phyloP scores from a whole-genome alignment of 208 protist species.

The Crithidia brevicula region DNA sequence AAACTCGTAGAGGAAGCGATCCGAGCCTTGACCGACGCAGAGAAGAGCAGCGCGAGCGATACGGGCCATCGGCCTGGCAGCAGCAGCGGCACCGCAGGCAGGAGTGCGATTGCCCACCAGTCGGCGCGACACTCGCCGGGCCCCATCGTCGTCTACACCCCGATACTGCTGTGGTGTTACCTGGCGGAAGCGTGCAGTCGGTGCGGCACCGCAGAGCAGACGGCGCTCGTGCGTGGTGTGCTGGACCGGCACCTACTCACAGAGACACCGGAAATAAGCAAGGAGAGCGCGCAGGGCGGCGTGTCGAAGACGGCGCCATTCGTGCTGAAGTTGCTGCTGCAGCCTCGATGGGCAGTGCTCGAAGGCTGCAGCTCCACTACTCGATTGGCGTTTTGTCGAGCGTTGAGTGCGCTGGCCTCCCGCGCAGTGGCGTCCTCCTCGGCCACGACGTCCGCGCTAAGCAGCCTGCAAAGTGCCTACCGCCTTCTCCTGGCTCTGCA shows the following conservation, averaged over 20 bases:
- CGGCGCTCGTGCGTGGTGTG: slow-evolving; percentile 13
- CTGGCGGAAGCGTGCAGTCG: slow-evolving; percentile 26
- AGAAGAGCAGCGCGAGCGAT: neutral
- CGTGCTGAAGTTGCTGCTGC: slow-evolving; percentile 35
- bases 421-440: slow-evolving; percentile 1
- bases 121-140: neutral
- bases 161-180: slow-evolving; percentile 66
- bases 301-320: slow-evolving; percentile 19
- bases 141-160: slow-evolving; percentile 19
- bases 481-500: slow-evolving; percentile 55
- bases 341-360: slow-evolving; percentile 25
- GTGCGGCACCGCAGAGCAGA: slow-evolving; percentile 25
- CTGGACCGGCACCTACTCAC: slow-evolving; percentile 25
- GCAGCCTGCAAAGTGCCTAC: slow-evolving; percentile 49
- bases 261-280: slow-evolving; percentile 7
- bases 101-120: neutral
- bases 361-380: slow-evolving; percentile 25
- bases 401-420: slow-evolving; percentile 18
- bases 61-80: slow-evolving; percentile 1
- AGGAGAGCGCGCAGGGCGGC: neutral
- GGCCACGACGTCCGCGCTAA: slow-evolving; percentile 8
- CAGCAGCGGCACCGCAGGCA: neutral
- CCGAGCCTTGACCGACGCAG: slow-evolving; percentile 38
- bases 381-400: slow-evolving; percentile 27
- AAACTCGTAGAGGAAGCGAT: slow-evolving; percentile 47